A percentile compares a stretch with the other conserved stretches of the same genome.
Evolutionary conservation across 768 basidiomycete genomes (phyloP).

Genomic region (Phaeotremella fagi): DNA sequence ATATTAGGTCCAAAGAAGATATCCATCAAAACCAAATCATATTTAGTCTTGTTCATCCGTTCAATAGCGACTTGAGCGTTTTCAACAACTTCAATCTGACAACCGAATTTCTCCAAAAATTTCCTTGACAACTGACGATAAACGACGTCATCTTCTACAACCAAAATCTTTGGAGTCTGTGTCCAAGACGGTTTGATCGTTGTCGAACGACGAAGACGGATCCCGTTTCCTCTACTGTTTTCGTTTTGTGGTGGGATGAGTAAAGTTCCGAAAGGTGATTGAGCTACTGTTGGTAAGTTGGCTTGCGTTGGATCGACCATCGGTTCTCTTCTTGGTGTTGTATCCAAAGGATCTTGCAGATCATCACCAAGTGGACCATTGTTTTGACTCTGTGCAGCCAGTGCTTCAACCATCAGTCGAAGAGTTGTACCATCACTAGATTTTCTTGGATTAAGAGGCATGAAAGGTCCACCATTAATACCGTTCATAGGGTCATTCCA

Average conservation of each 20-base stretch:
- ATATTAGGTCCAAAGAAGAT: constrained; percentile 67
- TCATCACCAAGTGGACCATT: not conserved
- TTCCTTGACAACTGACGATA: constrained; percentile 82
- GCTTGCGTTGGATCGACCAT: not conserved
- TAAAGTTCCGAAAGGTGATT: constrained; percentile 28
- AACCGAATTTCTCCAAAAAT: constrained; percentile 92
- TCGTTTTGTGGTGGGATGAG: constrained; percentile 7
- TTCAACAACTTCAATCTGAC: constrained; percentile 87
- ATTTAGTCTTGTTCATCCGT: constrained; percentile 94
- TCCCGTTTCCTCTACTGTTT: not conserved
- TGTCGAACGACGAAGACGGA: constrained; percentile 15
- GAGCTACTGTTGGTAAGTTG: constrained; percentile 2
- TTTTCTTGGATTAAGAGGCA: constrained; percentile 37
- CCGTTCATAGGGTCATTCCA: not conserved
- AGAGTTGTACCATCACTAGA: constrained; percentile 27
- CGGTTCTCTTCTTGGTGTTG: not conserved
- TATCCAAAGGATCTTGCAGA: constrained; percentile 19
- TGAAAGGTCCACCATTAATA: not conserved
- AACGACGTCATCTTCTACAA: constrained; percentile 94
- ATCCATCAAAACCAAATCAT: constrained; percentile 95
- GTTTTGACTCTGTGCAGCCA: constrained; percentile 4
- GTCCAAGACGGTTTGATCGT: constrained; percentile 37
- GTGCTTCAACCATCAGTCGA: constrained; percentile 34
- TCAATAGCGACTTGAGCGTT: constrained; percentile 88
- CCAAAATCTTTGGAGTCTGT: constrained; percentile 68